A percentile compares a stretch with the other conserved stretches of the same genome.
phyloP scores from a whole-genome alignment of 768 basidiomycete species.

The Auricularia cornea region DNA sequence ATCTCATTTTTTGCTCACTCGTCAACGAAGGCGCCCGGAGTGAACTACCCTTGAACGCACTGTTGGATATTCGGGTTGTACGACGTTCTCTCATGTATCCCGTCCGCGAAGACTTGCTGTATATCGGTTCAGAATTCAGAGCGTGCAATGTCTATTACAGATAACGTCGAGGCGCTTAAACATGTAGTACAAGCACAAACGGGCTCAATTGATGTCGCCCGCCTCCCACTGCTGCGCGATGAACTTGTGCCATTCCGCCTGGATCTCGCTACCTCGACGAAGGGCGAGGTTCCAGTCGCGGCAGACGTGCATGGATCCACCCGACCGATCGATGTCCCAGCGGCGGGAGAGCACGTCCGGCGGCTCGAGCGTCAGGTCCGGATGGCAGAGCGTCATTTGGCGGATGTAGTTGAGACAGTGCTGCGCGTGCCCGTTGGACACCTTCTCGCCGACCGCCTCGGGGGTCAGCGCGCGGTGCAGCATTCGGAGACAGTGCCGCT shows the following conservation, averaged over 20 bases:
- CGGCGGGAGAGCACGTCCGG: constrained; percentile 13
- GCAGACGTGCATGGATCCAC: constrained; percentile 20
- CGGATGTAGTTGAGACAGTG: constrained; percentile 28
- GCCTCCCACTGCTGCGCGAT: background rate
- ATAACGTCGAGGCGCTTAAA: too few relatives aligned
- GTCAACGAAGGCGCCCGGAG: too few relatives aligned
- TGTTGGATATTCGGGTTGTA: too few relatives aligned
- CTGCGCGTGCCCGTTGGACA: constrained; percentile 2
- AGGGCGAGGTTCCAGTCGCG: constrained; percentile 16
- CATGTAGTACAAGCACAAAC: too few relatives aligned
- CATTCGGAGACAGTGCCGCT: background rate
- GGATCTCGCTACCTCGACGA: background rate
- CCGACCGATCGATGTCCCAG: background rate
- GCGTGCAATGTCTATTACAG: too few relatives aligned
- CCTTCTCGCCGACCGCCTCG: background rate
- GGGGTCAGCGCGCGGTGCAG: background rate
- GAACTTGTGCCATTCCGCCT: background rate
- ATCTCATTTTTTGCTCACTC: too few relatives aligned
- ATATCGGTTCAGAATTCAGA: too few relatives aligned
- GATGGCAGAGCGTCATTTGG: constrained; percentile 24
- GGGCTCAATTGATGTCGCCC: too few relatives aligned
- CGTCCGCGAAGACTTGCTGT: too few relatives aligned
- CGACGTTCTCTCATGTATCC: too few relatives aligned
- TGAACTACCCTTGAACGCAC: too few relatives aligned
- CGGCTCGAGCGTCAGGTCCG: constrained; percentile 25